Conservation (phyloP, 2,329 filamentous ascomycete species). For the Clonostachys solani region DNA sequence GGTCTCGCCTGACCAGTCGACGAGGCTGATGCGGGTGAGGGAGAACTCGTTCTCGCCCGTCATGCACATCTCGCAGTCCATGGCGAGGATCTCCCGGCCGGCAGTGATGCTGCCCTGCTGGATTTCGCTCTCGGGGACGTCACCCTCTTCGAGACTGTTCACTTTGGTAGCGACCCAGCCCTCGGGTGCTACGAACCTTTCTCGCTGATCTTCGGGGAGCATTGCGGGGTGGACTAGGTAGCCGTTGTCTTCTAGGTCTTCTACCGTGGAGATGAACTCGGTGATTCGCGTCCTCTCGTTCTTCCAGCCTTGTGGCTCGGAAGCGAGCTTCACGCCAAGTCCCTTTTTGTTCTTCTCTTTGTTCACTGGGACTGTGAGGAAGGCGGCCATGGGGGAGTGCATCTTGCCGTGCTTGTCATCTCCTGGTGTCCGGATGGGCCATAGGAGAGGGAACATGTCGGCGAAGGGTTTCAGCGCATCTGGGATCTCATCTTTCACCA, state of each 20-base stretch:
- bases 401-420: constrained; percentile 78
- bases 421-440: constrained; percentile 84
- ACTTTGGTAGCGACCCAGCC: constrained; percentile 85
- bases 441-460: constrained; percentile 81
- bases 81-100: constrained; percentile 71
- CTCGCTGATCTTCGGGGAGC: constrained; percentile 53
- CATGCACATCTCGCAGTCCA: constrained; percentile 98
- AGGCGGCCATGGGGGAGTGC: constrained; percentile 81
- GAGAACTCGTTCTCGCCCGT: constrained; percentile 76
- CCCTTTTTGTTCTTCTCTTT: constrained; percentile 60
- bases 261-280: constrained; percentile 65
- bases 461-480: constrained; percentile 61
- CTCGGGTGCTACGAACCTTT: constrained; percentile 48
- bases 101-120: constrained; percentile 79
- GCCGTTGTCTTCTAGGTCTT: constrained; percentile 78
- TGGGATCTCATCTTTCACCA: constrained; percentile 47
- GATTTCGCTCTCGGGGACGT: constrained; percentile 65
- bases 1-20: constrained; percentile 79
- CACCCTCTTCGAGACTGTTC: constrained; percentile 59
- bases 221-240: constrained; percentile 80
- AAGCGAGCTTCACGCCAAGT: constrained; percentile 50
- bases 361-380: constrained; percentile 71
- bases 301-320: constrained; percentile 62
- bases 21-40: constrained; percentile 81
- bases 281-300: constrained; percentile 79